These are phyloP conservation scores for Chrysoporthe cubensis DNA, from an alignment of 2,329 filamentous ascomycete species.

Conservation along the genomic window DNA sequence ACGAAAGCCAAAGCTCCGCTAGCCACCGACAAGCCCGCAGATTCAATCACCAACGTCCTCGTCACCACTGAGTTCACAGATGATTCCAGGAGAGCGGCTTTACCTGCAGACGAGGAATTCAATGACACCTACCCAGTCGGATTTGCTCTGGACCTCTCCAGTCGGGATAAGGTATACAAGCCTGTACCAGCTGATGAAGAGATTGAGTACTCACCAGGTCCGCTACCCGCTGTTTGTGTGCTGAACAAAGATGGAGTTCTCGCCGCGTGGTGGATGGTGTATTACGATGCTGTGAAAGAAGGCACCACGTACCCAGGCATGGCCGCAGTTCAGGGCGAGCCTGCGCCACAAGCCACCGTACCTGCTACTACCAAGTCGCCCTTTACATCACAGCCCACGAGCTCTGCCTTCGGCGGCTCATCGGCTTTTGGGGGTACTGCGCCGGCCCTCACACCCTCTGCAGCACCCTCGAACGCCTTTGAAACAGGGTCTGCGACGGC, in stretches of 20 bases:
- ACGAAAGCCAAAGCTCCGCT: slow-evolving; percentile 73
- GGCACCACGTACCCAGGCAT: slow-evolving; percentile 76
- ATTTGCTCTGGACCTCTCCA: slow-evolving; percentile 80
- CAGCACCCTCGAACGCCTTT: slow-evolving; percentile 45
- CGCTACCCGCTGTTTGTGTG: slow-evolving; percentile 81
- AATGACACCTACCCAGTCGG: slow-evolving; percentile 81
- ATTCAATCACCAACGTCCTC: slow-evolving; percentile 68
- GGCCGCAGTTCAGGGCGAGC: slow-evolving; percentile 48
- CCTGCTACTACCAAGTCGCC: slow-evolving; percentile 37
- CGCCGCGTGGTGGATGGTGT: slow-evolving; percentile 88
- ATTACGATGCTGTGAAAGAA: slow-evolving; percentile 80
- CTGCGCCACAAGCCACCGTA: slow-evolving; percentile 41
- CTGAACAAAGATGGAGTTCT: slow-evolving; percentile 89
- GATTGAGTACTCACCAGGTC: slow-evolving; percentile 76
- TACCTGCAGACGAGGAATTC: slow-evolving; percentile 68
- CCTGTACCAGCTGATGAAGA: slow-evolving; percentile 79
- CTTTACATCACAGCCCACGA: slow-evolving; percentile 35
- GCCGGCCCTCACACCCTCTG: slow-evolving; percentile 7
- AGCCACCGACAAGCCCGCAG: slow-evolving; percentile 58
- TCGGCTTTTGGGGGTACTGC: slow-evolving; percentile 52
- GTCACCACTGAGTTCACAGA: slow-evolving; percentile 73
- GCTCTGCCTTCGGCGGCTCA: slow-evolving; percentile 34
- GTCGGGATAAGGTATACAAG: slow-evolving; percentile 74
- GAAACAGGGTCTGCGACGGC: slow-evolving; percentile 33
- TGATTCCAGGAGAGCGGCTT: slow-evolving; percentile 73